These are phyloP conservation scores for Quercus tomentella DNA, from an alignment of 331 rosid genomes.

Conservation along the genomic window DNA sequence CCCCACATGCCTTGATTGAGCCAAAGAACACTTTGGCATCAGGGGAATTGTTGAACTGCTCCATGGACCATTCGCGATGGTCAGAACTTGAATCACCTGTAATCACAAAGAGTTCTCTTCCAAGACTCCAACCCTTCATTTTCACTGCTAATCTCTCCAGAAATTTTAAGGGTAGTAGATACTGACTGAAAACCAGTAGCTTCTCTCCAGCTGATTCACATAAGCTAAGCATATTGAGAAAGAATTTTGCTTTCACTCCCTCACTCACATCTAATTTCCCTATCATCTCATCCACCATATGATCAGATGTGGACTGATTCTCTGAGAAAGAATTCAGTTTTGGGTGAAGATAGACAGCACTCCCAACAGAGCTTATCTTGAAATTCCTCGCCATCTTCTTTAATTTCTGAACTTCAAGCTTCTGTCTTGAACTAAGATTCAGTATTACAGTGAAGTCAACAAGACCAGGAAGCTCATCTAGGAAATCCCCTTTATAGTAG, in stretches of 20 bases:
- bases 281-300: constrained; percentile 51
- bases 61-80: constrained; percentile 76
- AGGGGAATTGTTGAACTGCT: constrained; percentile 65
- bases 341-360: constrained; percentile 84
- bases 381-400: constrained; percentile 53
- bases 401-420: constrained; percentile 45
- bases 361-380: constrained; percentile 65
- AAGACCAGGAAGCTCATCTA: constrained; percentile 94
- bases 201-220: constrained; percentile 77
- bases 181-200: constrained; percentile 88
- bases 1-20: constrained; percentile 96
- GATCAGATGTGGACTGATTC: constrained; percentile 35
- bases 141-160: constrained; percentile 60
- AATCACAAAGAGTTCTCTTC: constrained; percentile 76
- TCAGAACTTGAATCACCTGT: constrained; percentile 78
- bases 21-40: constrained; percentile 84
- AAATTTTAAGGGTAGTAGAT: constrained; percentile 77
- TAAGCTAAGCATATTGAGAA: constrained; percentile 51
- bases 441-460: constrained; percentile 71
- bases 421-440: constrained; percentile 60
- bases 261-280: constrained; percentile 49
- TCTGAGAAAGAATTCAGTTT: constrained; percentile 52
- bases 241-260: constrained; percentile 86
- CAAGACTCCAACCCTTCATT: constrained; percentile 65
- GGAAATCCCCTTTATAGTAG: constrained; percentile 87